phyloP scores from a whole-genome alignment of 257 asterid species.

The Voacanga thouarsii region DNA sequence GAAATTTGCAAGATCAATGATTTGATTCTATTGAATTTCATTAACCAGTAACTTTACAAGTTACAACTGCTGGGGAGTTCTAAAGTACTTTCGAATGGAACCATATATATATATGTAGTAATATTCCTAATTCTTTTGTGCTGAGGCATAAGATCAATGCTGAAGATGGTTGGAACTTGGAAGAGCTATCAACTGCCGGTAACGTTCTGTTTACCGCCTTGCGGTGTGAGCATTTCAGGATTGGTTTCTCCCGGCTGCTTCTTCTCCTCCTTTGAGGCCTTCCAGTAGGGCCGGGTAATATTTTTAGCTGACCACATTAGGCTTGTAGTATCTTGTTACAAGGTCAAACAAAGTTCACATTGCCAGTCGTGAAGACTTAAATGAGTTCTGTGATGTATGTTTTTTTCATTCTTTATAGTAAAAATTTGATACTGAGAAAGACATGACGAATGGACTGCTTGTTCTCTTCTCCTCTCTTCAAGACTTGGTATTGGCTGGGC shows the following conservation, averaged over 20 bases:
- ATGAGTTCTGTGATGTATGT: no score
- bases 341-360: no score
- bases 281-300: no score
- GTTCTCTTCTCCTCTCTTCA: background rate
- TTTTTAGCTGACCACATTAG: no score
- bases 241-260: background rate
- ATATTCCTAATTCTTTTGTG: conserved; percentile 3
- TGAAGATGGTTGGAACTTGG: background rate
- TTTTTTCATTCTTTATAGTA: no score
- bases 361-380: no score
- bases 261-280: background rate
- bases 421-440: no score
- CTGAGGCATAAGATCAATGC: conserved; percentile 8
- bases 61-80: background rate
- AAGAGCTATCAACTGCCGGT: background rate
- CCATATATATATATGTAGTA: background rate
- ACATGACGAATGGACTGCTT: no score
- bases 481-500: no score
- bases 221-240: background rate
- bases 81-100: conserved; percentile 1
- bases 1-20: background rate
- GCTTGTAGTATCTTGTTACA: no score
- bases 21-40: conserved; percentile 6
- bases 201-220: no score
- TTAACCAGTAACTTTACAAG: background rate